These are phyloP conservation scores for Annona squamosa DNA, from an alignment of 164 flowering plant genomes.

Conservation along the genomic window DNA sequence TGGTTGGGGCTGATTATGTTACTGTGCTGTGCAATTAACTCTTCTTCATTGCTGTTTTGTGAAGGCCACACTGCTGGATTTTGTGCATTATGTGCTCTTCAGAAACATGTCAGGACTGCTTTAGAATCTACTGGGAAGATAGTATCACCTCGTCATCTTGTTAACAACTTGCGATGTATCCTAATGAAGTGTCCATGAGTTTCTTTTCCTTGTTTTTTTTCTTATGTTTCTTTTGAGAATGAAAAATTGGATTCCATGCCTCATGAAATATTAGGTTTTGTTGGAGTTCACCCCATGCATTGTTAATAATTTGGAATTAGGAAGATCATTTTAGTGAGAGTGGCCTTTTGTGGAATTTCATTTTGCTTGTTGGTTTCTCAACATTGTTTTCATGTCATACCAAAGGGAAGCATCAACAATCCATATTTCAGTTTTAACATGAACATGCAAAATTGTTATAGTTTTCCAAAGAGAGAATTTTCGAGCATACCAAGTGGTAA, in stretches of 20 bases:
- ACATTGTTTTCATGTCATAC: no score
- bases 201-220: neutral
- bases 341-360: no score
- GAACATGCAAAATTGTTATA: no score
- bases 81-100: constrained; percentile 96
- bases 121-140: constrained; percentile 77
- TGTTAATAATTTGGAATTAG: neutral
- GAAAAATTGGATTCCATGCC: neutral
- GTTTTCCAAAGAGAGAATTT: no score
- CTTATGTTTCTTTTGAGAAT: neutral
- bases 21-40: constrained; percentile 1
- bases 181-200: constrained; percentile 18
- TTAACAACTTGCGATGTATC: constrained; percentile 90
- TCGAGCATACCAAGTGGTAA: no score
- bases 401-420: no score
- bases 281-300: neutral
- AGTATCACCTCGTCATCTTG: constrained; percentile 80
- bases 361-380: no score
- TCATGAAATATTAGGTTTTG: neutral
- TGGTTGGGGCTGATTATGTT: neutral
- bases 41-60: constrained; percentile 13
- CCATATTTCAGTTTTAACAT: no score
- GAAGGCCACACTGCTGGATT: constrained; percentile 85
- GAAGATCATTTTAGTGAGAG: no score
- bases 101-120: constrained; percentile 90